Evolutionary conservation across 768 basidiomycete species (phyloP).

Genomic region (Collybia nuda): DNA sequence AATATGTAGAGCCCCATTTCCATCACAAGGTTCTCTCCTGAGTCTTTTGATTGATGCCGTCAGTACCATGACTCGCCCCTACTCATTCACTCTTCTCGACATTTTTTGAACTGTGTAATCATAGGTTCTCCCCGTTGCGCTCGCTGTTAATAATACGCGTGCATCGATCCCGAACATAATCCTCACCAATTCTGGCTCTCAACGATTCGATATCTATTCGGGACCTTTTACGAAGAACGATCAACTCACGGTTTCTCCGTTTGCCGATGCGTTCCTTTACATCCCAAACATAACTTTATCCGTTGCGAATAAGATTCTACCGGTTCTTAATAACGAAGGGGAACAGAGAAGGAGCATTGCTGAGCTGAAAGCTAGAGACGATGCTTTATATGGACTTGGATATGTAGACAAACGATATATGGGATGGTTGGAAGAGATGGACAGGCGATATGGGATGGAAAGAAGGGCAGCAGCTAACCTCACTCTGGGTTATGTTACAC

Average conservation of each 20-base stretch:
- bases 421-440: constrained; percentile 62
- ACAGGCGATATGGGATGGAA: constrained; percentile 32
- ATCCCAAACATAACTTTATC: constrained; percentile 52
- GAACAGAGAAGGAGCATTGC: constrained; percentile 32
- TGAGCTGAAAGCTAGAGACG: constrained; percentile 31
- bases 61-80: constrained; percentile 10
- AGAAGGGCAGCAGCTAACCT: constrained; percentile 46
- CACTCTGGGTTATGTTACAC: constrained; percentile 76
- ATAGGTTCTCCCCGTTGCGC: constrained; percentile 53
- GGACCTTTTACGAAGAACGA: constrained; percentile 82
- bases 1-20: constrained; percentile 52
- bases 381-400: constrained; percentile 44
- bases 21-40: constrained; percentile 59
- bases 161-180: constrained; percentile 60
- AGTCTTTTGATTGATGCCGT: constrained; percentile 55
- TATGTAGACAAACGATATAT: constrained; percentile 50
- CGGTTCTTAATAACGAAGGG: constrained; percentile 48
- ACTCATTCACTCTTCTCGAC: constrained; percentile 4
- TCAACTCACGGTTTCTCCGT: constrained; percentile 74
- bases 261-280: constrained; percentile 61
- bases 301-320: constrained; percentile 53
- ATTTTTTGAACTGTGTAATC: not conserved
- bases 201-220: constrained; percentile 65
- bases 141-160: constrained; percentile 64
- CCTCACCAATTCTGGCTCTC: constrained; percentile 61